phyloP scores from a whole-genome alignment of 176 grass and related monocot species.

The Raddia guianensis region DNA sequence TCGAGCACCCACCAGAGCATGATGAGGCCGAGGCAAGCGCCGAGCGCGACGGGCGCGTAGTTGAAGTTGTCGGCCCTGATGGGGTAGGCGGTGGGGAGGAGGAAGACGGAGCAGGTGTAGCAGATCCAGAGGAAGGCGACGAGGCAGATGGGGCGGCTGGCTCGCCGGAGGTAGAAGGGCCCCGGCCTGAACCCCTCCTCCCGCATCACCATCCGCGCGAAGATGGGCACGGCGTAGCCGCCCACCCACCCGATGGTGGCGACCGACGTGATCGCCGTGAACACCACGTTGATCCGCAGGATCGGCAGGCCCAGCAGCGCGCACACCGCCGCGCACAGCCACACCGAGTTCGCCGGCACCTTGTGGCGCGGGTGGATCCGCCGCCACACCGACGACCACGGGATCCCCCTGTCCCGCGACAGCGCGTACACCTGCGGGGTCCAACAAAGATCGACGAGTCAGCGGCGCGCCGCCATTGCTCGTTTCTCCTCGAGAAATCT shows the following conservation, averaged over 20 bases:
- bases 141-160: constrained; percentile 78
- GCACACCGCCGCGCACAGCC: constrained; percentile 85
- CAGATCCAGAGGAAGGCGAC: constrained; percentile 97
- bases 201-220: constrained; percentile 87
- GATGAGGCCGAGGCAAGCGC: constrained; percentile 54
- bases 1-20: constrained; percentile 94
- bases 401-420: constrained; percentile 77
- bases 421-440: constrained; percentile 73
- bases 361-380: constrained; percentile 84
- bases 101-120: constrained; percentile 94
- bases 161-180: constrained; percentile 77
- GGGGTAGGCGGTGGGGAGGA: constrained; percentile 83
- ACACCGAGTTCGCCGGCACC: constrained; percentile 83
- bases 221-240: constrained; percentile 94
- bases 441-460: too few relatives aligned
- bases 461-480: background rate
- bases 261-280: constrained; percentile 95
- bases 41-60: constrained; percentile 83
- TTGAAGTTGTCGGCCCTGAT: constrained; percentile 80
- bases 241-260: constrained; percentile 93
- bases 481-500: background rate
- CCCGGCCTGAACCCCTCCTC: constrained; percentile 78
- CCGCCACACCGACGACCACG: constrained; percentile 80
- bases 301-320: constrained; percentile 85
- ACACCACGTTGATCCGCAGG: constrained; percentile 87